phyloP scores from a whole-genome alignment of 1,139 yeast species.

The Yamadazyma oceani region DNA sequence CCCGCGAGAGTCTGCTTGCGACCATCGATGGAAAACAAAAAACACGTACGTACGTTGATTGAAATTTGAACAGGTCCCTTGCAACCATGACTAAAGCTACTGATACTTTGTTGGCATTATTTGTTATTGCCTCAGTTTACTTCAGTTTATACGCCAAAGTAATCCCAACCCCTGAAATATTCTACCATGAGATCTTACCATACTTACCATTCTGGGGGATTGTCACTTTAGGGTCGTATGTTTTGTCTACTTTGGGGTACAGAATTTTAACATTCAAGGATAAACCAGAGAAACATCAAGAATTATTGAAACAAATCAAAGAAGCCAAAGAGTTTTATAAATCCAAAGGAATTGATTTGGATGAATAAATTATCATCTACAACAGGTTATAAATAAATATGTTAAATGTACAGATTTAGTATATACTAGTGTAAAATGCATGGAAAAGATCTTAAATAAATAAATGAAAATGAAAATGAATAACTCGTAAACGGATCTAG shows the following conservation, averaged over 20 bases:
- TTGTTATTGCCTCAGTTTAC: conserved; percentile 54
- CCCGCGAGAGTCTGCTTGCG: no score
- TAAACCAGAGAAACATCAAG: conserved; percentile 67
- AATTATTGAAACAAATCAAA: conserved; percentile 60
- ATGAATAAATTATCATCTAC: conserved; percentile 20
- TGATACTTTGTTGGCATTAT: conserved; percentile 51
- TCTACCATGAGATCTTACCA: conserved; percentile 61
- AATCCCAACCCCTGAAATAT: conserved; percentile 52
- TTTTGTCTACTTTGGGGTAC: conserved; percentile 71
- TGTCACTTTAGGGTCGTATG: conserved; percentile 69
- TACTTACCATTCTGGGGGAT: conserved; percentile 70
- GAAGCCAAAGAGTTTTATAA: conserved; percentile 65
- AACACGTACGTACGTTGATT: conserved; percentile 4
- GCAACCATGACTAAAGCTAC: conserved; percentile 67
- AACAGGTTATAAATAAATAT: conserved; percentile 7
- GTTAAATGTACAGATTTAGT: not conserved
- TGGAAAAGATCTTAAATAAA: not conserved
- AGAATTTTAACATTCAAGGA: conserved; percentile 73
- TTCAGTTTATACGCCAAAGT: conserved; percentile 52
- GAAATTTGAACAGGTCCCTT: not conserved
- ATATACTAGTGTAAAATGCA: not conserved
- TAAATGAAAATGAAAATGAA: conserved; percentile 3
- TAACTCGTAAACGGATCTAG: no score
- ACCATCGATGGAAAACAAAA: not conserved
- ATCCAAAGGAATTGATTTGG: conserved; percentile 56